Conservation (phyloP, 2,329 filamentous ascomycete species). For the Aspergillus latus region DNA sequence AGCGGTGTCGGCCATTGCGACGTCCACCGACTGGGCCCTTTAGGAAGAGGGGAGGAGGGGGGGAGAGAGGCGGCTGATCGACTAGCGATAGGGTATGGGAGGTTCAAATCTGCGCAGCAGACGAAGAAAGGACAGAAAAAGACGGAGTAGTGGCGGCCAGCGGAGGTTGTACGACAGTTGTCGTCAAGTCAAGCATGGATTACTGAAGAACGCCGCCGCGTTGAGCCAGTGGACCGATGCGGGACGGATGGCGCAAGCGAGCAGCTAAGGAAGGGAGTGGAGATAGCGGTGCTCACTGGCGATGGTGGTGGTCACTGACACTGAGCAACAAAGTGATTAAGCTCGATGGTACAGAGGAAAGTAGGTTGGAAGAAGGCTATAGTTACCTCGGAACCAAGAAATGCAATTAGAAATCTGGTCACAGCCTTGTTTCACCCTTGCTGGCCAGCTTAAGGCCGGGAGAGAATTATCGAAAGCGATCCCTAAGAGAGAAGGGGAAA, state of each 20-base stretch:
- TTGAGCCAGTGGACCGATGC: conserved; percentile 26
- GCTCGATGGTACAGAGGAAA: not conserved
- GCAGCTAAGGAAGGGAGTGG: conserved; percentile 25
- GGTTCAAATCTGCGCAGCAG: conserved; percentile 37
- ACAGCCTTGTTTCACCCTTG: conserved; percentile 14
- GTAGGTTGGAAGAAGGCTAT: not conserved
- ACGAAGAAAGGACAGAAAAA: conserved; percentile 18
- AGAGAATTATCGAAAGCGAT: conserved; percentile 12
- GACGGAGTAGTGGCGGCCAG: conserved; percentile 24
- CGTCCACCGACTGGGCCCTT: conserved; percentile 23
- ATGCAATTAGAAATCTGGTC: not conserved
- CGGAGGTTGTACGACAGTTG: conserved; percentile 27
- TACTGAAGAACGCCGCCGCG: conserved; percentile 26
- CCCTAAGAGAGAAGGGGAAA: conserved; percentile 17
- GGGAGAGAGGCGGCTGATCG: conserved; percentile 10
- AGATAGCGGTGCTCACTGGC: conserved; percentile 13
- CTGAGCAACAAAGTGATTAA: conserved; percentile 14
- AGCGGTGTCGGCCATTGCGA: conserved; percentile 38
- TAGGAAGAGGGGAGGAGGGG: conserved; percentile 1
- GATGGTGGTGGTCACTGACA: conserved; percentile 9
- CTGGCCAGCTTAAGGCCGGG: conserved; percentile 17
- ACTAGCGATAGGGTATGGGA: conserved; percentile 14
- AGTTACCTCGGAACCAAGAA: not conserved
- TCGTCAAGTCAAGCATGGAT: conserved; percentile 32
- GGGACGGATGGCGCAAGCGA: conserved; percentile 29